A percentile compares a stretch with the other conserved stretches of the same genome.
Conservation (phyloP, 1,284 basidiomycete genomes). For the Tranzscheliella williamsii region DNA sequence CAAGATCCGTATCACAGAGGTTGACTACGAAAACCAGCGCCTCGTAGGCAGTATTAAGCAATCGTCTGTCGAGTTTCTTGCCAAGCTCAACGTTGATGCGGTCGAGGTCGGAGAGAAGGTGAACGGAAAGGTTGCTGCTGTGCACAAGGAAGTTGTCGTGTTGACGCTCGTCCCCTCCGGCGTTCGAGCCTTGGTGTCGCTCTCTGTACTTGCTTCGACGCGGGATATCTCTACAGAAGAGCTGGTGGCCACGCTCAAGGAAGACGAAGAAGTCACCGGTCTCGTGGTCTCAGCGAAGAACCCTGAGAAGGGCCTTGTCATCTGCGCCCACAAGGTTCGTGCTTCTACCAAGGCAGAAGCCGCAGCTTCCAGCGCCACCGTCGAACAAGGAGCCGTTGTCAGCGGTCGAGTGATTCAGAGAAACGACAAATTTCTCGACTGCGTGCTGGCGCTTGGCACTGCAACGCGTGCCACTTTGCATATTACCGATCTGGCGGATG, state of each 20-base stretch:
- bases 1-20: slow-evolving; percentile 79
- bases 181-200: slow-evolving; percentile 78
- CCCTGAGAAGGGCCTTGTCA: slow-evolving; percentile 80
- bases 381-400: slow-evolving; percentile 29
- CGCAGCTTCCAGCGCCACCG: slow-evolving; percentile 3
- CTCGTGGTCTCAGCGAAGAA: slow-evolving; percentile 89
- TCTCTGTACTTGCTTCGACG: slow-evolving; percentile 84
- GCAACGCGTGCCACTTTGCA: slow-evolving; percentile 40
- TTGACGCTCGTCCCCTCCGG: slow-evolving; percentile 63
- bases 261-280: slow-evolving; percentile 75
- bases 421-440: slow-evolving; percentile 37
- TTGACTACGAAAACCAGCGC: slow-evolving; percentile 69
- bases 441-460: slow-evolving; percentile 27
- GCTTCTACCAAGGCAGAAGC: slow-evolving; percentile 1
- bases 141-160: slow-evolving; percentile 57
- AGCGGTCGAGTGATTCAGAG: slow-evolving; percentile 32
- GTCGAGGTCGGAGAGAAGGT: slow-evolving; percentile 57
- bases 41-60: slow-evolving; percentile 87
- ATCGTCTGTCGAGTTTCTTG: slow-evolving; percentile 63
- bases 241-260: slow-evolving; percentile 70
- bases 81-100: slow-evolving; percentile 53
- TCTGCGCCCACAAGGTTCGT: slow-evolving; percentile 61
- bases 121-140: slow-evolving; percentile 45
- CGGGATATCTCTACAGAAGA: slow-evolving; percentile 73
- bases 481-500: slow-evolving; percentile 75